A percentile compares a stretch with the other conserved stretches of the same genome.
Evolutionary conservation across 2,329 filamentous ascomycete species (phyloP).

Genomic region (Ophidiomyces ophidiicola): DNA sequence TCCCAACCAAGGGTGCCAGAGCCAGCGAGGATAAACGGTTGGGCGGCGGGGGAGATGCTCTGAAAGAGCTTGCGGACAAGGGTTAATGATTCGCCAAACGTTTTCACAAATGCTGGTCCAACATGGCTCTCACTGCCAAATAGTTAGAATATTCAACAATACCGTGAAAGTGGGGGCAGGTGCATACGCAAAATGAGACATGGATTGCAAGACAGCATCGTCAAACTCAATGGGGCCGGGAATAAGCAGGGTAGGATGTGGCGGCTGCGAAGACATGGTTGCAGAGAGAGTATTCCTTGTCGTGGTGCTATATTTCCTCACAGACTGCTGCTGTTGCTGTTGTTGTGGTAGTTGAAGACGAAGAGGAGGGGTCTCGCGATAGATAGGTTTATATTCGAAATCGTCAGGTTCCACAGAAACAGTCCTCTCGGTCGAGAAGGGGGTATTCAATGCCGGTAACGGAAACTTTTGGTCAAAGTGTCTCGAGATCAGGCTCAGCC

Average conservation of each 20-base stretch:
- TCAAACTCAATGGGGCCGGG: slow-evolving; percentile 97
- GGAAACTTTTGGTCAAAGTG: slow-evolving; percentile 45
- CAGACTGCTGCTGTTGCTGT: slow-evolving; percentile 3
- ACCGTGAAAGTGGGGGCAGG: background rate
- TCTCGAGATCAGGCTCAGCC: slow-evolving; percentile 48
- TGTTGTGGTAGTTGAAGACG: slow-evolving; percentile 1
- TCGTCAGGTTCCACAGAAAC: slow-evolving; percentile 42
- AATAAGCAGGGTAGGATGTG: slow-evolving; percentile 71
- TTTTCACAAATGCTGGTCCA: slow-evolving; percentile 72
- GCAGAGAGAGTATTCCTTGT: slow-evolving; percentile 19
- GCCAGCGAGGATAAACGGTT: slow-evolving; percentile 87
- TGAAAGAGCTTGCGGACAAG: slow-evolving; percentile 91
- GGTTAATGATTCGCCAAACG: slow-evolving; percentile 78
- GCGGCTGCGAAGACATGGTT: slow-evolving; percentile 47
- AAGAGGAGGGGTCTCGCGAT: slow-evolving; percentile 21
- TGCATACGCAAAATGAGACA: slow-evolving; percentile 66
- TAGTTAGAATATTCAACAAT: background rate
- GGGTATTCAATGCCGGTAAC: slow-evolving; percentile 49
- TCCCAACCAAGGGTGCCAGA: slow-evolving; percentile 97
- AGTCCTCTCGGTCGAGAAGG: slow-evolving; percentile 49
- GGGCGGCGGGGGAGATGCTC: slow-evolving; percentile 65
- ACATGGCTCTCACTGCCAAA: slow-evolving; percentile 79
- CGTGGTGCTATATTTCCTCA: slow-evolving; percentile 14
- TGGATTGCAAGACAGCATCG: slow-evolving; percentile 86
- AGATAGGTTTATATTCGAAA: slow-evolving; percentile 38